Evolutionary conservation across 2,329 filamentous ascomycete genomes (phyloP), one percentile per base, ranked within the genome.

Genomic region (Purpureocillium lavendulum): DNA sequence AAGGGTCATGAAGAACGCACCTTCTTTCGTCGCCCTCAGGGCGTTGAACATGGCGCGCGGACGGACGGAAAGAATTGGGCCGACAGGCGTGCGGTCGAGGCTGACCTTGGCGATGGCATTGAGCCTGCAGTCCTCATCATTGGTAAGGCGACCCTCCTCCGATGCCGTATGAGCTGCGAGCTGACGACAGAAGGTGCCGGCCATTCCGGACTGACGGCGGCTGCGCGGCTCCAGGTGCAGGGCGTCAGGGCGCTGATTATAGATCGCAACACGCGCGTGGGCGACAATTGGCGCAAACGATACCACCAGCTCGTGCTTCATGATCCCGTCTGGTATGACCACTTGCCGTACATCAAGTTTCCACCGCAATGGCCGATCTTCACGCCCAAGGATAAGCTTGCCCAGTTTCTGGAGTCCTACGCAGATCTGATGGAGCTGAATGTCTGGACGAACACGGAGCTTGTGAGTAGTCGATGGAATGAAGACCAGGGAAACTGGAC

Each of bases 351-450:
- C 53, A 48, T 86, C 4, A 60, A 63, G 0, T 86, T 84, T 52
- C 82, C 81, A 0, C 52, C 68, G 0, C 69, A 70, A 38, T 86
- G 81, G 81, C 81, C 81, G 4, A 62, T 82, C 13, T 86, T 82
- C 55, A 83, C 80, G 0, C 79, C 80, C 5, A 85, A 84, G 52
- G 80, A 85, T 55, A 85, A 85, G 51, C 62, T 84, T 0, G 82
- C 69, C 2, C 77, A 83, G 33, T 86, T 77, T 60, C 78, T 85
- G 44, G 80, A 84, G 46, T 62, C 71, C 0, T 85, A 86, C 46
- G 80, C 72, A 1, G 70, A 64, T 5, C 57, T 77, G 0, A 64
- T 85, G n/a, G 82, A 86, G 48, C 67, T 86, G 31, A 81, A 84
- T 44, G 70, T 83, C 18, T 84, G 80, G 81, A 74, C 66, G 1